Evolutionary conservation across 2,329 filamentous ascomycete genomes (phyloP).

Genomic region (Cephalotrichum gorgonifer): DNA sequence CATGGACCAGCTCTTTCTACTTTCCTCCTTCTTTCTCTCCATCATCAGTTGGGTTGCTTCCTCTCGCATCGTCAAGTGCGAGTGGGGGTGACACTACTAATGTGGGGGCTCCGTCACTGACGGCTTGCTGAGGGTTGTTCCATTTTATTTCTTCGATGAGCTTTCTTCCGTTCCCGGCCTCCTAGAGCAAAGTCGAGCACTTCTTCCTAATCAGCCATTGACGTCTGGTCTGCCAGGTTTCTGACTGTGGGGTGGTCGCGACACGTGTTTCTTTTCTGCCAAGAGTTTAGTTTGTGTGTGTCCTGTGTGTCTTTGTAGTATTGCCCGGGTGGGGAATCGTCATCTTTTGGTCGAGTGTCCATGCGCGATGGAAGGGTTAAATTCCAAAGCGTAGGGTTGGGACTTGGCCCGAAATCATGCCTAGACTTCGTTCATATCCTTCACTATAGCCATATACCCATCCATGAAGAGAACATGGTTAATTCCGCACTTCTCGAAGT

Average conservation of each 20-base stretch:
- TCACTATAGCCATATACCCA: too few relatives aligned
- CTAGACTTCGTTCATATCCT: too few relatives aligned
- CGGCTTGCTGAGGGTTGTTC: constrained; percentile 45
- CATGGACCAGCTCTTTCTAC: constrained; percentile 1
- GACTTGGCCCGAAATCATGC: too few relatives aligned
- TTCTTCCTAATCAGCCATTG: constrained; percentile 36
- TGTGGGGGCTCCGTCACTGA: constrained; percentile 40
- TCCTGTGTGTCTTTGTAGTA: too few relatives aligned
- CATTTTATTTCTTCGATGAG: constrained; percentile 32
- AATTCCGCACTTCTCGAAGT: too few relatives aligned
- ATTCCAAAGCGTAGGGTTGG: too few relatives aligned
- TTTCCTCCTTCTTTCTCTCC: constrained; percentile 23
- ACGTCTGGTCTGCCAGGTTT: constrained; percentile 27
- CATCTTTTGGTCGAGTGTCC: too few relatives aligned
- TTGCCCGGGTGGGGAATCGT: too few relatives aligned
- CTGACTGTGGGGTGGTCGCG: constrained; percentile 42
- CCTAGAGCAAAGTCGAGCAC: constrained; percentile 33
- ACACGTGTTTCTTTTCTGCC: constrained; percentile 24
- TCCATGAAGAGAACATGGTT: too few relatives aligned
- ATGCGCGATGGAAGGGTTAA: too few relatives aligned
- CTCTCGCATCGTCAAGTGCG: constrained; percentile 40
- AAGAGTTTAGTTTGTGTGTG: too few relatives aligned
- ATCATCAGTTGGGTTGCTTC: constrained; percentile 31
- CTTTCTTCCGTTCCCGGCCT: constrained; percentile 47
- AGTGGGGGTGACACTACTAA: constrained; percentile 23